phyloP scores from a whole-genome alignment of 2,329 filamentous ascomycete genomes.

The Neoascochyta sp. region DNA sequence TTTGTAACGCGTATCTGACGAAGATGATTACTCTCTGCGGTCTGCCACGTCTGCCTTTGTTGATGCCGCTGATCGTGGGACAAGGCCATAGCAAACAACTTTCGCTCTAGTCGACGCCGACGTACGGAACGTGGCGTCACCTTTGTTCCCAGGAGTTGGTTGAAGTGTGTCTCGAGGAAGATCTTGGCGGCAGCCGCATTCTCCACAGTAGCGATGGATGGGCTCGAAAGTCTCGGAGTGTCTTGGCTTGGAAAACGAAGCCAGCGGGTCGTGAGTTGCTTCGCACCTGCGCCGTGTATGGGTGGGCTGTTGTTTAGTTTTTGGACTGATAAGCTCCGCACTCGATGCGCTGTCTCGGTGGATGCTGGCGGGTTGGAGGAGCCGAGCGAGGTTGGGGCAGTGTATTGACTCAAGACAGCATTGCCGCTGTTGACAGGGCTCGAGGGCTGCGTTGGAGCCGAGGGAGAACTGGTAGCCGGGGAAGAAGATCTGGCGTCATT shows the following conservation, averaged over 20 bases:
- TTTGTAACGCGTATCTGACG: slow-evolving; percentile 70
- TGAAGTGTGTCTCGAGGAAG: slow-evolving; percentile 80
- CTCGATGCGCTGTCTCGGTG: slow-evolving; percentile 25
- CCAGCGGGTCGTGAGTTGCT: slow-evolving; percentile 20
- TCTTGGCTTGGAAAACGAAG: slow-evolving; percentile 35
- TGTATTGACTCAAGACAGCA: slow-evolving; percentile 27
- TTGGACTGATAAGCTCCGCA: slow-evolving; percentile 13
- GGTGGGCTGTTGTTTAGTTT: slow-evolving; percentile 13
- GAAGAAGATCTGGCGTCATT: no score
- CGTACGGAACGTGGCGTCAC: slow-evolving; percentile 60
- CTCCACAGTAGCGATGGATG: slow-evolving; percentile 65
- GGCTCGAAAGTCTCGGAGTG: slow-evolving; percentile 26
- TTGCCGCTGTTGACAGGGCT: slow-evolving; percentile 29
- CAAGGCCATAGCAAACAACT: slow-evolving; percentile 58
- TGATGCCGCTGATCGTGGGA: slow-evolving; percentile 53
- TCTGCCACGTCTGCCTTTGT: slow-evolving; percentile 58
- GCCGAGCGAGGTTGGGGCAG: slow-evolving; percentile 34
- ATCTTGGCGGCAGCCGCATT: slow-evolving; percentile 76
- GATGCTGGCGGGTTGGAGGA: slow-evolving; percentile 32
- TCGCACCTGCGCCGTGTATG: slow-evolving; percentile 9
- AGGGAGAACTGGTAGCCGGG: no score
- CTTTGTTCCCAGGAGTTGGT: slow-evolving; percentile 57
- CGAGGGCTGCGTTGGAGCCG: slow-evolving; percentile 23
- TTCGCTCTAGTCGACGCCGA: slow-evolving; percentile 58
- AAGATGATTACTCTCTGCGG: slow-evolving; percentile 69